Evolutionary conservation across 345 rosid species (phyloP).

Genomic region (Linum trigynum): DNA sequence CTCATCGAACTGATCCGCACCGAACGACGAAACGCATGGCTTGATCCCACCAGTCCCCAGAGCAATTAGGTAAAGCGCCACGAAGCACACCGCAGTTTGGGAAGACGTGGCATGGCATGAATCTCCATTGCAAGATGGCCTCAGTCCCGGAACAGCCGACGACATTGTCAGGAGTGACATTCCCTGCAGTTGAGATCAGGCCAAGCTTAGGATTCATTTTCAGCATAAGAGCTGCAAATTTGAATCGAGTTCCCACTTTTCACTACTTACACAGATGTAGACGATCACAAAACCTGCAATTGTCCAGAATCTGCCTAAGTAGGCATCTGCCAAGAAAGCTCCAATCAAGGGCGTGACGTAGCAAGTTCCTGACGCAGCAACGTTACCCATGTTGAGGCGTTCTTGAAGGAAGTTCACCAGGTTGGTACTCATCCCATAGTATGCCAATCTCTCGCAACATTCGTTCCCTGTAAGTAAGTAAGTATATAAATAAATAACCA

Average conservation of each 20-base stretch:
- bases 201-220: not conserved
- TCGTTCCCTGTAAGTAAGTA: constrained; percentile 47
- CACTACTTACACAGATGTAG: constrained; percentile 59
- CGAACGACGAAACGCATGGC: constrained; percentile 95
- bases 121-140: constrained; percentile 42
- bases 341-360: constrained; percentile 79
- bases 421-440: constrained; percentile 98
- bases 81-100: constrained; percentile 48
- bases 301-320: constrained; percentile 84
- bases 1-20: constrained; percentile 95
- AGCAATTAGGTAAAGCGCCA: constrained; percentile 77
- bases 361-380: constrained; percentile 86
- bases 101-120: constrained; percentile 46
- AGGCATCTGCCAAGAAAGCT: constrained; percentile 92
- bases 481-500: not conserved
- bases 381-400: constrained; percentile 65
- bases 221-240: not conserved
- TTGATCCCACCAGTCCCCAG: constrained; percentile 96
- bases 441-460: constrained; percentile 89
- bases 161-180: constrained; percentile 82
- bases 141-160: constrained; percentile 66
- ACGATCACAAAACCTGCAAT: constrained; percentile 66
- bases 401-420: constrained; percentile 68
- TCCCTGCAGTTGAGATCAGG: constrained; percentile 38
- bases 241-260: not conserved